These are phyloP conservation scores for Phaseolus lunatus DNA, from an alignment of 306 rosid genomes.

Conservation along the genomic window DNA sequence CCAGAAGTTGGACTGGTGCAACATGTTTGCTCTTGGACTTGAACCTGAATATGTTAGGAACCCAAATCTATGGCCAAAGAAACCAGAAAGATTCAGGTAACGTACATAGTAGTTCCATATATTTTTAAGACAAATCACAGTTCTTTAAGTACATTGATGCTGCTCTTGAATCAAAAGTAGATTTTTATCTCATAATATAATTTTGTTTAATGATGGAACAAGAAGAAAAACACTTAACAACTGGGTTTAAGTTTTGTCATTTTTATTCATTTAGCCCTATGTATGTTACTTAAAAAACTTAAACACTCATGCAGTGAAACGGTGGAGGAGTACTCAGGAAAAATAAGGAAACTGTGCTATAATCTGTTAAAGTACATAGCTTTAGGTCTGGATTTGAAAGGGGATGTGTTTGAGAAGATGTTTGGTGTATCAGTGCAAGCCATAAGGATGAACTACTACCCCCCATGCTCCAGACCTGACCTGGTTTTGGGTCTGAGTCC, in stretches of 20 bases:
- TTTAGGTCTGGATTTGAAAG: slow-evolving; percentile 65
- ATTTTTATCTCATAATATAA: too few species aligned
- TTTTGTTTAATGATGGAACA: background rate
- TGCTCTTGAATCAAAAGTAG: background rate
- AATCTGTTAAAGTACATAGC: slow-evolving; percentile 71
- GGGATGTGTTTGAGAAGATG: slow-evolving; percentile 64
- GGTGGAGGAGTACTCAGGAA: slow-evolving; percentile 76
- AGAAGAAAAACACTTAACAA: background rate
- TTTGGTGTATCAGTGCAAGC: slow-evolving; percentile 95
- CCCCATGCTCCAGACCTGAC: slow-evolving; percentile 96
- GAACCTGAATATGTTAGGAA: slow-evolving; percentile 67
- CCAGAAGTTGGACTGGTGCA: slow-evolving; percentile 96
- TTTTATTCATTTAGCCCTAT: slow-evolving; percentile 14
- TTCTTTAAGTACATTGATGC: background rate
- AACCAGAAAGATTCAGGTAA: slow-evolving; percentile 77
- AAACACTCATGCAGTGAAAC: slow-evolving; percentile 65
- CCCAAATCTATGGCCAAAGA: slow-evolving; percentile 86
- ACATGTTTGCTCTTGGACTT: slow-evolving; percentile 97
- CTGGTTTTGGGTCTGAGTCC: slow-evolving; percentile 97
- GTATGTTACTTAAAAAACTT: background rate
- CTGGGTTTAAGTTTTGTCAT: background rate
- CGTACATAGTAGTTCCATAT: background rate
- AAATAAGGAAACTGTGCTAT: slow-evolving; percentile 71
- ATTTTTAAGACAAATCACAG: background rate
- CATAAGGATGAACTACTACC: slow-evolving; percentile 93